Evolutionary conservation across 805 yeast genomes (phyloP), one percentile per base, ranked within the genome.

Genomic region (Candida pseudoglaebosa): DNA sequence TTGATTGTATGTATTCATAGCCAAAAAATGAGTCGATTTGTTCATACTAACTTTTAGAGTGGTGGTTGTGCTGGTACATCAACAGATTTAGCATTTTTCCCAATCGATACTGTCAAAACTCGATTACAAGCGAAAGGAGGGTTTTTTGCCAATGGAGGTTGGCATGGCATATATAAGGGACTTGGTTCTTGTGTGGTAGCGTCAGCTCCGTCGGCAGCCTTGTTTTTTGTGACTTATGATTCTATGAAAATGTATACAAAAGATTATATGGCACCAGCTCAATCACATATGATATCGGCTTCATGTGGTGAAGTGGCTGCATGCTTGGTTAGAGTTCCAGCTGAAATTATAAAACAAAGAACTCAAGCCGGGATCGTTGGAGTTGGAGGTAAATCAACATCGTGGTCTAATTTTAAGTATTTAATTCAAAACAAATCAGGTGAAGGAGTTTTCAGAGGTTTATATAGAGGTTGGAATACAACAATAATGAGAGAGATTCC

Each of bases 1-100:
- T 33, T 33, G 20, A 33, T 33, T 21, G 36, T 33, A 33, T 13
- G 36, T 33, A 21, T 12, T 15, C 5, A 6, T 8, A 9, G 30
- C 6, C 7, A 7, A 9, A 7, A 28, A n/a, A n/a, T n/a, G n/a
- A n/a, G n/a, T 28, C 6, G 30, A 6, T 6, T 6, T n/a, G 13
- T 16, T 13, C 13, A 10, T 21, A 13, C 15, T 24, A 20, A 33
- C 22, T 33, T 26, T 3, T 38, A 63, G 74, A 80, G 90, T 53
- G 99, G 99, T 28, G 99, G 86, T 5, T 82, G 93, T 42, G 96
- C 99, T 4, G 99, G 99, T 12, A 93, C 96, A 2, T 82, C 95
- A 4, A 90, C 97, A 1, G 99, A 93, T 63, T 69, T 93, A 28
- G 88, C 84, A 3, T 93, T 93, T 62, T 93, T 91, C 68, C 99